Conservation (phyloP, 2,329 filamentous ascomycete genomes). For the Trichoderma afroharzianum region DNA sequence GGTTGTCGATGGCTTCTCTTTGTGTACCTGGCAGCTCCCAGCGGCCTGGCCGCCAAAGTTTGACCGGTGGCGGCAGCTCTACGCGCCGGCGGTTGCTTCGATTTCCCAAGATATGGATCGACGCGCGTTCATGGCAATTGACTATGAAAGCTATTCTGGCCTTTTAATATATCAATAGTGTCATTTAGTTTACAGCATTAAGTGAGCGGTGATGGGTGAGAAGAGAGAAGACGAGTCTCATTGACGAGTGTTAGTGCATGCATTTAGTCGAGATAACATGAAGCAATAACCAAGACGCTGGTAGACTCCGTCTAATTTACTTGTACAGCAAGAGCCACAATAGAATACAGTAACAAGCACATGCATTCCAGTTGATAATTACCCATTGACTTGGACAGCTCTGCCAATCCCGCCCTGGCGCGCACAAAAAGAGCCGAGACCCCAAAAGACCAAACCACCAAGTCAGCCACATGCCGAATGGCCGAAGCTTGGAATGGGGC, state of each 20-base stretch:
- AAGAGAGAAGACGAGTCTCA: not conserved
- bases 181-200: not conserved
- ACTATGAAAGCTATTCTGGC: not conserved
- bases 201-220: not conserved
- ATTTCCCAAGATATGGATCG: not conserved
- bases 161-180: no score
- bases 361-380: not conserved
- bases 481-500: conserved; percentile 10
- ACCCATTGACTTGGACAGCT: not conserved
- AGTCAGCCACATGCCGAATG: conserved; percentile 1
- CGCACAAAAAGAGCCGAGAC: not conserved
- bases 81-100: not conserved
- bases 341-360: not conserved
- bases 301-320: not conserved
- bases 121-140: not conserved
- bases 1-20: not conserved
- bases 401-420: not conserved
- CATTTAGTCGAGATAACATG: not conserved
- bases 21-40: not conserved
- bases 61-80: not conserved
- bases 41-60: not conserved
- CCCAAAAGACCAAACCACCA: not conserved
- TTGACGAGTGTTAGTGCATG: not conserved
- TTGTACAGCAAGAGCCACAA: not conserved
- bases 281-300: not conserved